Evolutionary conservation across 805 yeast genomes (phyloP).

Genomic region (Lipomyces kockii): DNA sequence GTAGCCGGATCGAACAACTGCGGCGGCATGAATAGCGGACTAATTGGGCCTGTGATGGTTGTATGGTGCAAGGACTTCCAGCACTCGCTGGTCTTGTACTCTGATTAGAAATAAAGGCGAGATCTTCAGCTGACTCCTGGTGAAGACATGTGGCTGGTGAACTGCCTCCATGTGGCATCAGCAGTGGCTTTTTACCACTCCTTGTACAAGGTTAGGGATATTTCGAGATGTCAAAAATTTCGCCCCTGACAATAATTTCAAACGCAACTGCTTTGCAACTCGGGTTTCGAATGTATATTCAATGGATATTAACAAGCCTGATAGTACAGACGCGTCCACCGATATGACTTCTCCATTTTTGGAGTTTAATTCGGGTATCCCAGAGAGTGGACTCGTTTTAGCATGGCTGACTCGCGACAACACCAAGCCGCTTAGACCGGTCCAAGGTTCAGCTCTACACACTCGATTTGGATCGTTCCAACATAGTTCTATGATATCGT

Average conservation of each 20-base stretch:
- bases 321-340: background rate
- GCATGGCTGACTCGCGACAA: slow-evolving; percentile 83
- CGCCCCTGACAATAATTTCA: background rate
- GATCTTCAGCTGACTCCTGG: too few relatives aligned
- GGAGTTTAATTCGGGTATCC: slow-evolving; percentile 66
- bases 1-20: slow-evolving; percentile 33
- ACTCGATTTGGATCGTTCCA: slow-evolving; percentile 90
- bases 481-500: slow-evolving; percentile 82
- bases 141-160: too few relatives aligned
- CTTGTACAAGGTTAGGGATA: background rate
- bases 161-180: background rate
- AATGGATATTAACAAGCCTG: background rate
- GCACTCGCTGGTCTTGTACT: background rate
- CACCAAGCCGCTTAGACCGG: slow-evolving; percentile 71
- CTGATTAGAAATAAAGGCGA: background rate
- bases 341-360: slow-evolving; percentile 53
- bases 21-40: slow-evolving; percentile 11
- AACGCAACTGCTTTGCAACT: background rate
- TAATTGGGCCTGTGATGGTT: slow-evolving; percentile 2
- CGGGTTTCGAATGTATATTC: background rate
- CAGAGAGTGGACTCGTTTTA: slow-evolving; percentile 84
- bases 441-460: slow-evolving; percentile 51
- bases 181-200: background rate
- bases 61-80: background rate
- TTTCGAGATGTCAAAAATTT: background rate